These are phyloP conservation scores for Haplosporangium sp. DNA, from an alignment of 371 early-diverging fungal species.

Conservation along the genomic window DNA sequence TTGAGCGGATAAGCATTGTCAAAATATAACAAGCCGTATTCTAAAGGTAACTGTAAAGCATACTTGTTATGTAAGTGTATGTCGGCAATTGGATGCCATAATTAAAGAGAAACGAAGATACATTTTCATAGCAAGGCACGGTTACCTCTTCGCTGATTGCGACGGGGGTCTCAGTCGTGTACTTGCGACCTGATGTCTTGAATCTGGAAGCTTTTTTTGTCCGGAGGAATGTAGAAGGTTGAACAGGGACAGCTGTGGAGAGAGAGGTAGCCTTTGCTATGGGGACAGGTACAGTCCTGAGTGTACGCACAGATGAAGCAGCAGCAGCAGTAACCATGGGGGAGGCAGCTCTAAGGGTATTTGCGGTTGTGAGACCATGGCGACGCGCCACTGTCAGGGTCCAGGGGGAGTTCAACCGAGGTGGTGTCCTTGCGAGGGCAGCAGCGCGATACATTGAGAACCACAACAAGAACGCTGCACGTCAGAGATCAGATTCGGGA, in stretches of 20 bases:
- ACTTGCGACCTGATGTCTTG: conserved; percentile 13
- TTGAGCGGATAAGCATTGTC: conserved; percentile 39
- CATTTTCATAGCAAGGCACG: neutral
- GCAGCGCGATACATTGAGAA: conserved; percentile 38
- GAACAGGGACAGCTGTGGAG: conserved; percentile 10
- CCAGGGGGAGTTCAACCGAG: neutral
- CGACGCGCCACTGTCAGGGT: conserved; percentile 4
- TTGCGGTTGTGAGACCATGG: conserved; percentile 12
- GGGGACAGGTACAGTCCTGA: conserved; percentile 14
- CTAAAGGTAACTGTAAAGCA: conserved; percentile 13
- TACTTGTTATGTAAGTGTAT: neutral
- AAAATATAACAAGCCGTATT: conserved; percentile 37
- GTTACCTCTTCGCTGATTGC: conserved; percentile 38
- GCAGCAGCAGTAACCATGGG: too few relatives aligned
- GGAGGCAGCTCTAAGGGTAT: neutral
- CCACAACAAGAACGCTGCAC: too few relatives aligned
- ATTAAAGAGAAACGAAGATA: neutral
- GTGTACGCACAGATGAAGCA: conserved; percentile 9
- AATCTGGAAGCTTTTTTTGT: conserved; percentile 11
- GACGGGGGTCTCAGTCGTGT: conserved; percentile 31
- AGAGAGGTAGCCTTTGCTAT: neutral
- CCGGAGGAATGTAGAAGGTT: conserved; percentile 14
- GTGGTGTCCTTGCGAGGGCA: conserved; percentile 20
- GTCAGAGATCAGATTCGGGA: neutral
- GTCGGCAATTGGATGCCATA: neutral